Evolutionary conservation across 352 stramenopile genomes (phyloP).

Genomic region (Phytopythium chamaehyphon): DNA sequence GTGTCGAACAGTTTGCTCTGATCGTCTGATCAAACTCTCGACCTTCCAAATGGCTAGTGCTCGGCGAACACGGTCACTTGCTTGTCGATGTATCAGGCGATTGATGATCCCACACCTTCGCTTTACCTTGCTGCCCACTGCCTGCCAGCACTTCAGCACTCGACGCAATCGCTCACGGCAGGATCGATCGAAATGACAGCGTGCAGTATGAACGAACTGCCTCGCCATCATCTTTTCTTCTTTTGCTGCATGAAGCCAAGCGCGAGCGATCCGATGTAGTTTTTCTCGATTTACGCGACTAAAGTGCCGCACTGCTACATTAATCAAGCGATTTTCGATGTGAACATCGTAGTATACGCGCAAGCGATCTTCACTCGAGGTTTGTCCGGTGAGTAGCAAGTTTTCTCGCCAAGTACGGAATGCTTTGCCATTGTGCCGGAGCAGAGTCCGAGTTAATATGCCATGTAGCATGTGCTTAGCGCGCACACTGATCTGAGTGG

Average conservation of each 20-base stretch:
- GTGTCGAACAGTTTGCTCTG: neutral
- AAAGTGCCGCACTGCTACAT: neutral
- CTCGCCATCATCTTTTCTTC: neutral
- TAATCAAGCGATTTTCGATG: neutral
- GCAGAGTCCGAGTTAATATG: constrained; percentile 7
- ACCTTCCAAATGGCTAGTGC: neutral
- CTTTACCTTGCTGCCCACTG: neutral
- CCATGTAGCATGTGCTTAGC: constrained; percentile 7
- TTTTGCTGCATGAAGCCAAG: neutral
- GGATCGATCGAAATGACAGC: neutral
- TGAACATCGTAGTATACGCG: neutral
- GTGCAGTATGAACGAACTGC: neutral
- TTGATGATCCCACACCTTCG: neutral
- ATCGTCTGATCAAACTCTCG: neutral
- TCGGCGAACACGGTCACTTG: neutral
- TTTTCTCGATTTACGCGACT: neutral
- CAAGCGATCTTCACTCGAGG: neutral
- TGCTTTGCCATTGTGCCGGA: neutral
- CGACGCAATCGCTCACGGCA: neutral
- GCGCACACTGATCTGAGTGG: constrained; percentile 3
- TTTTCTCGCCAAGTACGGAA: constrained; percentile 18
- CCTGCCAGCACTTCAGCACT: neutral
- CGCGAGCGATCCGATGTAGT: neutral
- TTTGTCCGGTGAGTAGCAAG: neutral
- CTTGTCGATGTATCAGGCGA: neutral